A percentile compares a stretch with the other conserved stretches of the same genome.
Evolutionary conservation across 495 filamentous ascomycete species (phyloP).

Genomic region (Patellaria atrata): DNA sequence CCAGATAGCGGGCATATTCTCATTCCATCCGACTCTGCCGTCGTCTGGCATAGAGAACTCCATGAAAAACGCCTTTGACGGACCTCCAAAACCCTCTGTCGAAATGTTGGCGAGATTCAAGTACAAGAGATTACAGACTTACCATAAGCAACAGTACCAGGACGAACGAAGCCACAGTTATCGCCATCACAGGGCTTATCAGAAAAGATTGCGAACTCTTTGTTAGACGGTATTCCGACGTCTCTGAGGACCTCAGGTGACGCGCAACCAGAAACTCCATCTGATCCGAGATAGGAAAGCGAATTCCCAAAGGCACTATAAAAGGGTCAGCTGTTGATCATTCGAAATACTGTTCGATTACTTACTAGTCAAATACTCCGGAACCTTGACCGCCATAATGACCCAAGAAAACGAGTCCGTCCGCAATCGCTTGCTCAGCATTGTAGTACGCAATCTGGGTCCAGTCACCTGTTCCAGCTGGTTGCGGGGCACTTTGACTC

Average conservation of each 20-base stretch:
- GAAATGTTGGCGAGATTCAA: conserved; percentile 8
- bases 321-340: conserved; percentile 5
- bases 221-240: conserved; percentile 35
- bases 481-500: too few species aligned
- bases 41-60: conserved; percentile 55
- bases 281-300: conserved; percentile 42
- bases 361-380: conserved; percentile 43
- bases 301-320: conserved; percentile 44
- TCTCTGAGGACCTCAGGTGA: conserved; percentile 37
- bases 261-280: conserved; percentile 36
- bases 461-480: conserved; percentile 20
- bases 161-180: conserved; percentile 42
- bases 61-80: conserved; percentile 48
- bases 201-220: conserved; percentile 48
- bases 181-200: conserved; percentile 37
- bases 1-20: conserved; percentile 54
- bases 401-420: conserved; percentile 52
- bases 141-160: conserved; percentile 47
- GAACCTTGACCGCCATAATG: conserved; percentile 46
- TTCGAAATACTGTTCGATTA: conserved; percentile 9
- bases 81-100: conserved; percentile 55
- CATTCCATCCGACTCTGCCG: conserved; percentile 28
- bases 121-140: conserved; percentile 16
- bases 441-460: conserved; percentile 41
- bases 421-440: conserved; percentile 24